phyloP scores from a whole-genome alignment of 495 filamentous ascomycete genomes.

The Trichoderma erinaceum region DNA sequence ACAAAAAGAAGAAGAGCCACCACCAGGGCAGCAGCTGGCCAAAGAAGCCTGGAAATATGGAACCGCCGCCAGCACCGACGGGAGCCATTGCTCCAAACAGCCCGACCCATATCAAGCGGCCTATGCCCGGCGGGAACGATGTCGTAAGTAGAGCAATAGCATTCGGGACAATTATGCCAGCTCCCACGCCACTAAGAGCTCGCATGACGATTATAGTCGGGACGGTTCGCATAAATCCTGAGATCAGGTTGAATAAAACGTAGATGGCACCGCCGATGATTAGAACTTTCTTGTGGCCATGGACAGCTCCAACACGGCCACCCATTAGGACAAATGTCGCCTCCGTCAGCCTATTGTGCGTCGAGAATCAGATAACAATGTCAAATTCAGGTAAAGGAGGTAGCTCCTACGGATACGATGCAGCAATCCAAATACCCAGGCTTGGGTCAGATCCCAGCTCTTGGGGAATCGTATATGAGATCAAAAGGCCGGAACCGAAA shows the following conservation, averaged over 20 bases:
- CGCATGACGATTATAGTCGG: slow-evolving; percentile 36
- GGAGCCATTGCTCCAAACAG: slow-evolving; percentile 48
- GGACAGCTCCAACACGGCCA: slow-evolving; percentile 45
- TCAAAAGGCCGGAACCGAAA: slow-evolving; percentile 5
- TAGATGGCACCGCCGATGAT: slow-evolving; percentile 35
- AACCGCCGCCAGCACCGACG: slow-evolving; percentile 40
- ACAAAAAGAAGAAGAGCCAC: slow-evolving; percentile 49
- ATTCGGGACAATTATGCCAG: slow-evolving; percentile 43
- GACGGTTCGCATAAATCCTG: slow-evolving; percentile 39
- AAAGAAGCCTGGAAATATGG: slow-evolving; percentile 39
- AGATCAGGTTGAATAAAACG: slow-evolving; percentile 32
- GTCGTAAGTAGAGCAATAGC: slow-evolving; percentile 43
- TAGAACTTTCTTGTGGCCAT: slow-evolving; percentile 43
- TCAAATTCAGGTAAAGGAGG: not conserved
- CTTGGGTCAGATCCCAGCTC: not conserved
- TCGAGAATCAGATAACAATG: not conserved
- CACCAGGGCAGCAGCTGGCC: slow-evolving; percentile 39
- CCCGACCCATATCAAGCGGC: slow-evolving; percentile 43
- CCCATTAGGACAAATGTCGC: slow-evolving; percentile 44
- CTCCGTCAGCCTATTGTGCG: slow-evolving; percentile 31
- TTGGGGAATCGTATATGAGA: not conserved
- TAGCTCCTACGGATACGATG: not conserved
- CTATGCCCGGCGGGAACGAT: slow-evolving; percentile 39
- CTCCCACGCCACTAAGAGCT: slow-evolving; percentile 40
- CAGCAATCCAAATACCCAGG: not conserved